These are phyloP conservation scores for Phytophthora cajani DNA, from an alignment of 352 stramenopile genomes.

Conservation along the genomic window DNA sequence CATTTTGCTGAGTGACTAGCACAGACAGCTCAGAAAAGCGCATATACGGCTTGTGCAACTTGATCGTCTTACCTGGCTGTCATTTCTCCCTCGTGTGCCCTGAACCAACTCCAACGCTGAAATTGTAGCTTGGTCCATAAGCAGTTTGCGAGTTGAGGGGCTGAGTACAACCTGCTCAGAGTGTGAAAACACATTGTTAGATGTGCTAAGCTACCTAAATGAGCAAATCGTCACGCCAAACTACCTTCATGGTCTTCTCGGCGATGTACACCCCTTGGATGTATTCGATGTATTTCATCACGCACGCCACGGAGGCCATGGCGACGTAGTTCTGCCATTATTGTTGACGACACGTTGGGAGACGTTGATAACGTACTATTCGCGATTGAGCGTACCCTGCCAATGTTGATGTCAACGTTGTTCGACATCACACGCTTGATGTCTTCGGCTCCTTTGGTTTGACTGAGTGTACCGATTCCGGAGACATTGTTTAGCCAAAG, in stretches of 20 bases:
- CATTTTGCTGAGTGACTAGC: constrained; percentile 77
- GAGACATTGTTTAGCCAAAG: background rate
- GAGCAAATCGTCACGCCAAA: background rate
- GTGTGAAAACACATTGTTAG: background rate
- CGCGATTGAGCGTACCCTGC: constrained; percentile 43
- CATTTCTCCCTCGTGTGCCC: constrained; percentile 57
- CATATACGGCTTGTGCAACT: background rate
- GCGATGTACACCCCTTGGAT: constrained; percentile 89
- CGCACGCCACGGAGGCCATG: constrained; percentile 80
- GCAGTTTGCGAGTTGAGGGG: constrained; percentile 69
- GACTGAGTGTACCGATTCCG: constrained; percentile 39
- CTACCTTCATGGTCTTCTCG: constrained; percentile 83
- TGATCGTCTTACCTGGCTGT: constrained; percentile 49
- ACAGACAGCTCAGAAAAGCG: background rate
- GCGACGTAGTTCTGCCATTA: constrained; percentile 77
- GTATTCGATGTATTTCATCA: constrained; percentile 89
- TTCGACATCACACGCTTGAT: constrained; percentile 85
- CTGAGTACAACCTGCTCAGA: constrained; percentile 71
- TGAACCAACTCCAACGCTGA: constrained; percentile 75
- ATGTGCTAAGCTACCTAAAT: background rate
- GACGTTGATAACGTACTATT: background rate
- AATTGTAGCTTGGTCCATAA: constrained; percentile 89
- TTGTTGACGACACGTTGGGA: background rate
- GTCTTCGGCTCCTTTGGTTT: constrained; percentile 86
- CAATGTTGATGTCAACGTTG: constrained; percentile 85